These are phyloP conservation scores for Beta macrorhiza DNA, from an alignment of 179 eudicot genomes.

Conservation along the genomic window DNA sequence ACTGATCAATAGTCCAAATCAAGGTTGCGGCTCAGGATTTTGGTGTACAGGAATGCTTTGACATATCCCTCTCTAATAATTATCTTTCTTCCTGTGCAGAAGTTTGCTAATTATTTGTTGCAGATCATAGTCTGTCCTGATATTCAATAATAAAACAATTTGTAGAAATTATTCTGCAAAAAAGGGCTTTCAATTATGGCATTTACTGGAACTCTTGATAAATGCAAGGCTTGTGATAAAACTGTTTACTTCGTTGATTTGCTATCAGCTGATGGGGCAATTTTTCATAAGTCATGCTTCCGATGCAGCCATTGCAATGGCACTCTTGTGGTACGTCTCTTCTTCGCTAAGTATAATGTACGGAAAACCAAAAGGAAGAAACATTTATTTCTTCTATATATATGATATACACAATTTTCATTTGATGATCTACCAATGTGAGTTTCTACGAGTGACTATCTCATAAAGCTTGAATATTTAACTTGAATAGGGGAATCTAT, in stretches of 20 bases:
- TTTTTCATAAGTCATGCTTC: conserved; percentile 76
- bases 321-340: conserved; percentile 41
- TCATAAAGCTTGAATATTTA: background rate
- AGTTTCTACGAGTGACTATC: background rate
- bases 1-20: conserved; percentile 33
- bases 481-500: background rate
- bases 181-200: conserved; percentile 42
- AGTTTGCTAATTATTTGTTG: conserved; percentile 10
- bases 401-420: too few species aligned
- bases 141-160: background rate
- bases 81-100: background rate
- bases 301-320: conserved; percentile 80
- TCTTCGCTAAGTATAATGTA: background rate
- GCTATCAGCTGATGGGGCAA: conserved; percentile 68
- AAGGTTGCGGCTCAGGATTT: conserved; percentile 21
- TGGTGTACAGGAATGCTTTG: conserved; percentile 16
- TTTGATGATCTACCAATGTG: background rate
- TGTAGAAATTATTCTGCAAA: background rate
- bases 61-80: conserved; percentile 10
- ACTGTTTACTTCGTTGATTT: conserved; percentile 85
- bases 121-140: conserved; percentile 11
- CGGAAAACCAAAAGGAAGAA: background rate
- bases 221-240: conserved; percentile 88
- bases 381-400: background rate
- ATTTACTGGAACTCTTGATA: conserved; percentile 81